Evolutionary conservation across 768 basidiomycete species (phyloP).

Genomic region (Suillus subalutaceus): DNA sequence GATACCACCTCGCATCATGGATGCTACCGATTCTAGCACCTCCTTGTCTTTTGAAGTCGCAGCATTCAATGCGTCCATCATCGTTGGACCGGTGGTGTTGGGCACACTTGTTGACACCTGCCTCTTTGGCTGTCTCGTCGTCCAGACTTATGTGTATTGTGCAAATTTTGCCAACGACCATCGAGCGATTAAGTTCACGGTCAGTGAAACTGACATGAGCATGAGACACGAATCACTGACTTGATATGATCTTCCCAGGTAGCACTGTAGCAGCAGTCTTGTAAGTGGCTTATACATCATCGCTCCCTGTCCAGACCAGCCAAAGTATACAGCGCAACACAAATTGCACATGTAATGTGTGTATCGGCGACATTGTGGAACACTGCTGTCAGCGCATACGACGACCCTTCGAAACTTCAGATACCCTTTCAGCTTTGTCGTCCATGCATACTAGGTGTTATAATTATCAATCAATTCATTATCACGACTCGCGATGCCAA

Average conservation of each 20-base stretch:
- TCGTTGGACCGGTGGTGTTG: constrained; percentile 28
- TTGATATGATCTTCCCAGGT: not conserved
- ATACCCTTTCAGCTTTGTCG: not conserved
- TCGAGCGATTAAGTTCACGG: constrained; percentile 21
- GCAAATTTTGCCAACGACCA: constrained; percentile 19
- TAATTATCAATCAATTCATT: not conserved
- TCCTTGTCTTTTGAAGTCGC: not conserved
- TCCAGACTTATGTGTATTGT: constrained; percentile 32
- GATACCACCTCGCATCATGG: not conserved
- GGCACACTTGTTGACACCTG: constrained; percentile 25
- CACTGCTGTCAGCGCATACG: not conserved
- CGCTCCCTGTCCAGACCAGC: not conserved
- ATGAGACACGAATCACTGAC: not conserved
- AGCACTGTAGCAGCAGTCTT: constrained; percentile 5
- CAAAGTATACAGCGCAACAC: not conserved
- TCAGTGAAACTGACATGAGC: constrained; percentile 14
- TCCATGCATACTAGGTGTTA: not conserved
- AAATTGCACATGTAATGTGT: constrained; percentile 2
- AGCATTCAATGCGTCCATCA: not conserved
- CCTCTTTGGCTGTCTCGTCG: constrained; percentile 26
- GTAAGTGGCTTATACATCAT: not conserved
- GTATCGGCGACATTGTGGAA: constrained; percentile 3
- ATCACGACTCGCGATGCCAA: not conserved
- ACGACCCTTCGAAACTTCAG: not conserved
- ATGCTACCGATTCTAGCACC: not conserved